These are phyloP conservation scores for Sclerotiophoma versabilis DNA, from an alignment of 2,329 filamentous ascomycete genomes.

Conservation along the genomic window DNA sequence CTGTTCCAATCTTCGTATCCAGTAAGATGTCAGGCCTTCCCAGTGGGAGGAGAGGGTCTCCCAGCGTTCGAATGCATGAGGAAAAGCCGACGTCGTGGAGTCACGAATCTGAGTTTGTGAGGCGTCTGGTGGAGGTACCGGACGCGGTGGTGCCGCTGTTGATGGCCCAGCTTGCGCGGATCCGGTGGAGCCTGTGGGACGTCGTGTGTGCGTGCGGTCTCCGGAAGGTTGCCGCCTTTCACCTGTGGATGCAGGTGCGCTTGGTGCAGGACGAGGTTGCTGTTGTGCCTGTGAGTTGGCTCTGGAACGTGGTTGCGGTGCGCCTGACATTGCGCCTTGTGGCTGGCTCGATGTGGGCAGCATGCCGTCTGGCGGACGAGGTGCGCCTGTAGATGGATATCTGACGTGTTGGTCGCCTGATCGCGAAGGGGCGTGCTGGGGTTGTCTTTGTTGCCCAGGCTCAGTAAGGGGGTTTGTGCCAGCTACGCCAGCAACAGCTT, in stretches of 20 bases:
- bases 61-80: constrained; percentile 97
- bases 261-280: constrained; percentile 42
- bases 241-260: constrained; percentile 27
- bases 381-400: constrained; percentile 34
- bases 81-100: constrained; percentile 72
- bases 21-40: constrained; percentile 97
- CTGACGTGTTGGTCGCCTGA: constrained; percentile 39
- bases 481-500: constrained; percentile 61
- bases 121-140: constrained; percentile 33
- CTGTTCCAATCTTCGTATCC: constrained; percentile 91
- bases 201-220: constrained; percentile 38
- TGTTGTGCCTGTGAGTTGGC: constrained; percentile 46
- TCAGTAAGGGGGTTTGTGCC: constrained; percentile 45
- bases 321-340: constrained; percentile 36
- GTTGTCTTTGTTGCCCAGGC: constrained; percentile 37
- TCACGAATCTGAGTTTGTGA: constrained; percentile 42
- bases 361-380: constrained; percentile 41
- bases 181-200: constrained; percentile 33
- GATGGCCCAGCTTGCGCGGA: constrained; percentile 44
- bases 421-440: constrained; percentile 35
- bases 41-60: constrained; percentile 96
- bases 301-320: constrained; percentile 40
- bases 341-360: constrained; percentile 31
- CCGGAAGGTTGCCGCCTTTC: constrained; percentile 42
- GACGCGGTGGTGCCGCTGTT: constrained; percentile 24